Evolutionary conservation across 306 rosid genomes (phyloP).

Genomic region (Glycine soja): DNA sequence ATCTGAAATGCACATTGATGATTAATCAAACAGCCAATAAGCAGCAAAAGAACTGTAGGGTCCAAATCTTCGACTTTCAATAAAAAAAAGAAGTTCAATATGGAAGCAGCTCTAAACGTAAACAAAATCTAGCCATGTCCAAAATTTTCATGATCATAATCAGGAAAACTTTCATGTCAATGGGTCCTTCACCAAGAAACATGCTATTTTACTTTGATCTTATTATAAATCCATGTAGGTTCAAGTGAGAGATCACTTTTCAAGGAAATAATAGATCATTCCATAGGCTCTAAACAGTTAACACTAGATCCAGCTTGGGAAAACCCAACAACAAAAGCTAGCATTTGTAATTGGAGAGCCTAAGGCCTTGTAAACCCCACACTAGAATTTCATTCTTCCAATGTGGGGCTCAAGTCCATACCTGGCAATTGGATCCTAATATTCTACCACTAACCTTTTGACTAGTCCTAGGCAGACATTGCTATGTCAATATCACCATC

Average conservation of each 20-base stretch:
- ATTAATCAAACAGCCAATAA: conserved; percentile 5
- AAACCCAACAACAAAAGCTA: not conserved
- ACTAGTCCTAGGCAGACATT: not conserved
- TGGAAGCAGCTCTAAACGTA: not conserved
- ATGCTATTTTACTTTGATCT: conserved; percentile 2
- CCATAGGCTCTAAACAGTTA: not conserved
- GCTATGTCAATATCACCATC: no score
- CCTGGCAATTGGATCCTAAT: not conserved
- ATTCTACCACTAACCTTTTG: not conserved
- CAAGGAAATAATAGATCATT: conserved; percentile 17
- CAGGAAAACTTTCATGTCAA: not conserved
- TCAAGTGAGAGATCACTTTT: conserved; percentile 1
- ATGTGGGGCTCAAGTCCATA: not conserved
- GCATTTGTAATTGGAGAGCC: not conserved
- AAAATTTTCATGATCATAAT: not conserved
- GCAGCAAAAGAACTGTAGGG: conserved; percentile 29
- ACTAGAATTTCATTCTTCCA: not conserved
- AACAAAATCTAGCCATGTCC: not conserved
- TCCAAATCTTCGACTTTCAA: conserved; percentile 26
- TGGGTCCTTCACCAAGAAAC: conserved; percentile 3
- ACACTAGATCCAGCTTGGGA: not conserved
- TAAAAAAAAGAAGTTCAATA: conserved; percentile 14
- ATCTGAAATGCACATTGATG: conserved; percentile 2
- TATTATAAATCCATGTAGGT: conserved; percentile 31
- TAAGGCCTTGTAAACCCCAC: not conserved